These are phyloP conservation scores for Sporothrix variecibatus DNA, from an alignment of 2,329 filamentous ascomycete genomes.

Conservation along the genomic window DNA sequence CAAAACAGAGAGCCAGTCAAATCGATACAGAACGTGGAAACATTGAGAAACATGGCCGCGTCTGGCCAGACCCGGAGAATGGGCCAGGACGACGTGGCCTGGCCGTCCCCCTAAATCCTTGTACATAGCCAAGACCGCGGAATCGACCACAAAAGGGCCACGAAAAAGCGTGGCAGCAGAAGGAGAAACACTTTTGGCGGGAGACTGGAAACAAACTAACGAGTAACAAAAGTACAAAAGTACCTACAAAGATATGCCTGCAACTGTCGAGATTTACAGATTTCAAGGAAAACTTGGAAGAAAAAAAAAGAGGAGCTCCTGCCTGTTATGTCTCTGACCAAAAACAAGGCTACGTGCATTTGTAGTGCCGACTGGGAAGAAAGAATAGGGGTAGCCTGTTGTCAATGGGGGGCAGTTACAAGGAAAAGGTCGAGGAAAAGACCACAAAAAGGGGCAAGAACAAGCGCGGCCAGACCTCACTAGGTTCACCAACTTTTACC, in stretches of 20 bases:
- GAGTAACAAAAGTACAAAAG: background rate
- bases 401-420: no score
- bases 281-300: background rate
- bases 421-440: background rate
- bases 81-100: background rate
- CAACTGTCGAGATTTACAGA: background rate
- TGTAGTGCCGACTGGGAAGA: background rate
- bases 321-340: background rate
- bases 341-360: constrained; percentile 10
- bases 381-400: background rate
- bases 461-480: background rate
- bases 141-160: background rate
- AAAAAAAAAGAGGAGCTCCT: background rate
- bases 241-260: background rate
- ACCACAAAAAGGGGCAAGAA: background rate
- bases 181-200: background rate
- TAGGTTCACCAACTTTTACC: background rate
- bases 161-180: background rate
- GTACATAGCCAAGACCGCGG: background rate
- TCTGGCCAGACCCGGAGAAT: background rate
- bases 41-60: background rate
- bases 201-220: constrained; percentile 7
- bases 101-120: background rate
- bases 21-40: background rate
- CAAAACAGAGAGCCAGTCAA: background rate